These are phyloP conservation scores for Helianthus tuberosus DNA, from an alignment of 129 eudicot species.

Conservation along the genomic window DNA sequence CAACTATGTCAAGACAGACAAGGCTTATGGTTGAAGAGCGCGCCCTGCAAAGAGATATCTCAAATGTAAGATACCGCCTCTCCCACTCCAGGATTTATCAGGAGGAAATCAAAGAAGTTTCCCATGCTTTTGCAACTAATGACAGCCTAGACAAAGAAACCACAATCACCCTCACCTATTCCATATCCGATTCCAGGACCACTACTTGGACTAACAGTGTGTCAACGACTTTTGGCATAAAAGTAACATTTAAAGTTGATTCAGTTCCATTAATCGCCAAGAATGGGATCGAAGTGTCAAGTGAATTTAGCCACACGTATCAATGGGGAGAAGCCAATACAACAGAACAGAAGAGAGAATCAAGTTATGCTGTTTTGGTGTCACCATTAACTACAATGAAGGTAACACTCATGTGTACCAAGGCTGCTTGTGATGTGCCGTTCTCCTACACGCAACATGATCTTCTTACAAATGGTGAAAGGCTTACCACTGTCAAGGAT, in stretches of 20 bases:
- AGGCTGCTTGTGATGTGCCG: slow-evolving; percentile 10
- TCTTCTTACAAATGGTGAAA: slow-evolving; percentile 5
- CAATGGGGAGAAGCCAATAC: neutral
- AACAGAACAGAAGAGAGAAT: neutral
- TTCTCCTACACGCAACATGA: slow-evolving; percentile 2
- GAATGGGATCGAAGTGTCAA: neutral
- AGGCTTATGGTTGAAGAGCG: slow-evolving; percentile 13
- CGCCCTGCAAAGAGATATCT: neutral
- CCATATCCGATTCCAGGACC: neutral
- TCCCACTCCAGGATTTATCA: neutral
- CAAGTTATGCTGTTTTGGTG: neutral
- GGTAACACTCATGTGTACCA: slow-evolving; percentile 3
- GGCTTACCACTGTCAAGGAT: neutral
- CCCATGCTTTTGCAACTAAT: slow-evolving; percentile 17
- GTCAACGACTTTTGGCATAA: neutral
- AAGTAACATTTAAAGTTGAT: neutral
- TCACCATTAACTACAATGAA: neutral
- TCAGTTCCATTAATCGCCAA: neutral
- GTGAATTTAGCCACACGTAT: neutral
- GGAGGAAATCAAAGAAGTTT: slow-evolving; percentile 10
- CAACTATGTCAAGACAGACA: neutral
- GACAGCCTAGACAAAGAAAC: neutral
- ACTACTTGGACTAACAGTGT: neutral
- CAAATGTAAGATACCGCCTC: slow-evolving; percentile 13
- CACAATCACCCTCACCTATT: neutral